phyloP scores from a whole-genome alignment of 257 asterid genomes.

The Thymus mandschuricus region DNA sequence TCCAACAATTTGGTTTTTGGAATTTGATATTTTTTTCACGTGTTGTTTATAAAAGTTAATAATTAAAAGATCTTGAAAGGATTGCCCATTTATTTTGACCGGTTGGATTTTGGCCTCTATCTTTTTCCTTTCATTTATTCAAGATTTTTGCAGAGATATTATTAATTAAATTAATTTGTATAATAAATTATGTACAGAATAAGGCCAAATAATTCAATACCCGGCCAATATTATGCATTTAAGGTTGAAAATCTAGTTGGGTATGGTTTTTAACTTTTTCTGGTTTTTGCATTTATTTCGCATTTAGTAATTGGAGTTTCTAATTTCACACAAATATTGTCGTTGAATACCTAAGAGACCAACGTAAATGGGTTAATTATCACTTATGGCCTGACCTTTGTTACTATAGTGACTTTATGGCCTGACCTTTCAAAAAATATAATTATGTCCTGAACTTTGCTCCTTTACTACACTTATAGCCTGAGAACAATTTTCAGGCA shows the following conservation, averaged over 20 bases:
- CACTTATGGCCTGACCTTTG: too few relatives aligned
- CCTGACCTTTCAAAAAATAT: too few relatives aligned
- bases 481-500: too few relatives aligned
- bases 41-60: background rate
- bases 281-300: too few relatives aligned
- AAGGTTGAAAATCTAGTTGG: conserved; percentile 28
- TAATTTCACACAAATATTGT: background rate
- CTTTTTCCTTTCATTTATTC: background rate
- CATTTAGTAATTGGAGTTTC: too few relatives aligned
- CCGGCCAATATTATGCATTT: conserved; percentile 29
- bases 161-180: conserved; percentile 16
- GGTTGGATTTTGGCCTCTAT: conserved; percentile 1
- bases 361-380: background rate
- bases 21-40: background rate
- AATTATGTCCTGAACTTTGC: too few relatives aligned
- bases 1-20: background rate
- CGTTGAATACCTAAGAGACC: background rate
- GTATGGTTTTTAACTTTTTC: background rate
- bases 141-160: conserved; percentile 2
- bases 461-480: too few relatives aligned
- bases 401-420: too few relatives aligned
- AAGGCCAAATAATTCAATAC: background rate
- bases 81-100: conserved; percentile 52
- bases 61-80: conserved; percentile 38
- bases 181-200: conserved; percentile 24